phyloP scores from a whole-genome alignment of 129 eudicot genomes.

The Daucus carota region DNA sequence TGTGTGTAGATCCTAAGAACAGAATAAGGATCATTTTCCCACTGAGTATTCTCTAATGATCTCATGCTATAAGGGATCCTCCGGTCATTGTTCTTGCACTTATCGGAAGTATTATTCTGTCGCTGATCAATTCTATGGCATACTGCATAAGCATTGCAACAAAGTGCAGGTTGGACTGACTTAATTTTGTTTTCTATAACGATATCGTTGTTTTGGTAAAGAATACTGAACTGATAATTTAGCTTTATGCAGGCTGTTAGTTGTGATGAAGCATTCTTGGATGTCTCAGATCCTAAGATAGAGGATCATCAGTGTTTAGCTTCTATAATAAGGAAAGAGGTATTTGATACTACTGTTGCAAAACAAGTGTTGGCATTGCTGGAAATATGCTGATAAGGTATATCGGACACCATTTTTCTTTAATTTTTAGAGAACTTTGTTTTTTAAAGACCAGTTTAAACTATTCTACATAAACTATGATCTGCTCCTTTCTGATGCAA shows the following conservation, averaged over 20 bases:
- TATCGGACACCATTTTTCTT: not conserved
- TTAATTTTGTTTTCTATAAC: not conserved
- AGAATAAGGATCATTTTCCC: too few species aligned
- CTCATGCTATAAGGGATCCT: too few species aligned
- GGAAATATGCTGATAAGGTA: constrained; percentile 78
- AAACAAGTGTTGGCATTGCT: constrained; percentile 85
- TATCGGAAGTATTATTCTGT: too few species aligned
- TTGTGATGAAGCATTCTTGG: constrained; percentile 95
- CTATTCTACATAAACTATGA: too few species aligned
- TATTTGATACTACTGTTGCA: constrained; percentile 70
- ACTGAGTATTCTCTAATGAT: too few species aligned
- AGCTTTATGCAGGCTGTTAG: constrained; percentile 69
- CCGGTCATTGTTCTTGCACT: too few species aligned
- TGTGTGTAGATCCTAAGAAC: too few species aligned
- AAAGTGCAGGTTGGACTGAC: constrained; percentile 65
- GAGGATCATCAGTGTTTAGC: constrained; percentile 62
- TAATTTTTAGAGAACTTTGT: too few species aligned
- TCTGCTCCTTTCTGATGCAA: too few species aligned
- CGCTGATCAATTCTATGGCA: constrained; percentile 88
- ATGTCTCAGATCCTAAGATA: constrained; percentile 55
- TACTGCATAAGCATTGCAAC: constrained; percentile 76
- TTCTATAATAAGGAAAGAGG: constrained; percentile 68
- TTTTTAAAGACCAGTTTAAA: too few species aligned
- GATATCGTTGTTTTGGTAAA: not conserved
- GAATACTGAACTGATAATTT: constrained; percentile 8